Evolutionary conservation across 108 stramenopile species (phyloP), one percentile per base, ranked within the genome.

Genomic region (Aurantiochytrium sp.): DNA sequence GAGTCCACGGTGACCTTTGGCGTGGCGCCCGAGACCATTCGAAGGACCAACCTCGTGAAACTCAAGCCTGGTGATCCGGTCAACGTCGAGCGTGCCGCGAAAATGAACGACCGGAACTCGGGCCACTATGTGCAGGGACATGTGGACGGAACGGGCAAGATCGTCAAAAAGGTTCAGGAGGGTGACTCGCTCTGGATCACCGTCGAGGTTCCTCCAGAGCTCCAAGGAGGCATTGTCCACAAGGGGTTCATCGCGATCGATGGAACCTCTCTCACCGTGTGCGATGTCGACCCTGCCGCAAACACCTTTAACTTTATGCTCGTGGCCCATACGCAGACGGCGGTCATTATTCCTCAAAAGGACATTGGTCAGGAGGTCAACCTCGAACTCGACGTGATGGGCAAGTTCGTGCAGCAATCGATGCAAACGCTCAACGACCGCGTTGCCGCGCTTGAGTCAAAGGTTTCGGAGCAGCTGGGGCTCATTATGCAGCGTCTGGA

Each of bases 51-150:
- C 91, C 93, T 98, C 58, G 90, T 91, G n/a, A 73, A 76, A 4
- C 89, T 96, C 42, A 72, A 88, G 42, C 72, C 92, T 14, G 95
- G 95, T 49, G 94, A 95, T 28, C 83, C 64, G 12, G 97, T 99
- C 53, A 98, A 99, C 91, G 90, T 99, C 72, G 98, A 99, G 93
- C 94, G 93, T 8, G 87, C 90, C 19, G 47, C 91, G 49, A 58
- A 96, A 21, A 96, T 96, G 29, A 96, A 96, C 87, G 97, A 97
- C 43, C 93, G 98, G 16, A 98, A 98, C 89, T 96, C 95, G 14
- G 99, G 99, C 42, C 99, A 99, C 91, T 97, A 96, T 90, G 98
- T 98, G 6, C 98, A 99, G 90, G 98, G 99, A 10, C 99, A 99
- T 91, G 98, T 99, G 16, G 99, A 99, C 91, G 93, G 95, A 53